A percentile compares a stretch with the other conserved stretches of the same genome.
Evolutionary conservation across 805 yeast genomes (phyloP).

Genomic region (Osmozyma mogii): DNA sequence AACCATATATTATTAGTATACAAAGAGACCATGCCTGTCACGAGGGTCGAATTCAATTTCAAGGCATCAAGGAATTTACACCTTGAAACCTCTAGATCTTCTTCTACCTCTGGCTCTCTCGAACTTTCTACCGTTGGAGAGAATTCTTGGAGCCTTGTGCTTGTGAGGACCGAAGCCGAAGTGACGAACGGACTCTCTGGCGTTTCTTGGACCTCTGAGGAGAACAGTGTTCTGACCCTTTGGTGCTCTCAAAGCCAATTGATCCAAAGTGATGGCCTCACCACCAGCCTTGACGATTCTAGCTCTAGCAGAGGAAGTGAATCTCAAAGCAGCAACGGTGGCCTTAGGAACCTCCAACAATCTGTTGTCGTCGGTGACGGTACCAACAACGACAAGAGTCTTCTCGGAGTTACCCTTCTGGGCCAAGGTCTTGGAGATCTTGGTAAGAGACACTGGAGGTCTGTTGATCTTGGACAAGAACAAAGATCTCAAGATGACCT

Average conservation of each 20-base stretch:
- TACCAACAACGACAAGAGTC: conserved; percentile 97
- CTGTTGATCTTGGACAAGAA: conserved; percentile 98
- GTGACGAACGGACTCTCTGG: conserved; percentile 99
- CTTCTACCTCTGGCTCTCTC: conserved; percentile 99
- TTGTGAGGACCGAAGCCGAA: conserved; percentile 99
- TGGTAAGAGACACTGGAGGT: conserved; percentile 97
- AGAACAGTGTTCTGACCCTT: conserved; percentile 98
- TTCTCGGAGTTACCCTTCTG: conserved; percentile 81
- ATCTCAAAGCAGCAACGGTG: conserved; percentile 98
- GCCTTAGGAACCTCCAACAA: conserved; percentile 90
- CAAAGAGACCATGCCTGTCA: no score
- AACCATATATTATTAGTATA: no score
- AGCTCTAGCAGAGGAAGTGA: conserved; percentile 99
- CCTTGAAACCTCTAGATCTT: conserved; percentile 99
- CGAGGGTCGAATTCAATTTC: no score
- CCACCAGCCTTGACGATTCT: conserved; percentile 98
- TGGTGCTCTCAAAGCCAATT: conserved; percentile 98
- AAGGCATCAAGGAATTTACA: no score
- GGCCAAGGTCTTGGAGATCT: conserved; percentile 75
- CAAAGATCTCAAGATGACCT: conserved; percentile 86
- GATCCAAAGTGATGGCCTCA: conserved; percentile 98
- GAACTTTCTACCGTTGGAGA: conserved; percentile 98
- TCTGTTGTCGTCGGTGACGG: conserved; percentile 98
- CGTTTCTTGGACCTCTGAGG: conserved; percentile 97
- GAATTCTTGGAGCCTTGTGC: conserved; percentile 97